Base-by-base conservation (phyloP, 164 flowering plant genomes). In the Tinospora cordifolia region DNA sequence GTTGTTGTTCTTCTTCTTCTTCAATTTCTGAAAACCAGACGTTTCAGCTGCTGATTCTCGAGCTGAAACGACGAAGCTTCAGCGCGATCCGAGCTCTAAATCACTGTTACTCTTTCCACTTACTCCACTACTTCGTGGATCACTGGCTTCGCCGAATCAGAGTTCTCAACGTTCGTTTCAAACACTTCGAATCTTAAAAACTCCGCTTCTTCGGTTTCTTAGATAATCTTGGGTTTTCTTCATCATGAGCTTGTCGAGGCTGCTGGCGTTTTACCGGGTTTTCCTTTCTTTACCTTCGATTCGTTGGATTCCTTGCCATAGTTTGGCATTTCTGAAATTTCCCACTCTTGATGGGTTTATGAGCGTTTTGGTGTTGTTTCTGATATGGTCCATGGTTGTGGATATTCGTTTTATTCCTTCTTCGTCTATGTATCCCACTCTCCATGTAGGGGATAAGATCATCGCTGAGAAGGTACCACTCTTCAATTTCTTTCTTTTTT, bases 381-480 rank as follows among this genome's bases (percentile, higher is more conserved):
- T 76, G 34, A 47, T 79, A 21, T 75, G 83, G 77, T 72, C 84
- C 0, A 69, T 76, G 73, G 69, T 80, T 22, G 72, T 77, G 0
- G 85, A 85, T 79, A 75, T 79, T 63, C 69, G 82, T 1, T 79
- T 68, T 72, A 83, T 85, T 30, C 75, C 81, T 0, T 85, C 88
- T 0, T 69, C 75, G 13, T 85, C 86, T 22, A 85, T 83, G 88
- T 82, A 75, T 62, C 86, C 85, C 0, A 82, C 88, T 67, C 83
- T 85, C 22, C 74, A 70, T 22, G 74, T 79, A n/a, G 84, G 79
- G 3, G 88, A 85, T 69, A 71, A 68, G 59, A 68, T 77, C 62
- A 67, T 81, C 73, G 72, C 65, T 12, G 80, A 77, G 60, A 74
- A 68, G 77, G 80, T 67, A 41, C 5, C 4, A 30, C 4, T 11